Percentiles rank a stretch among this genome's conserved stretches.
Conservation (phyloP, 2,329 filamentous ascomycete species). For the Aspergillus sp. region DNA sequence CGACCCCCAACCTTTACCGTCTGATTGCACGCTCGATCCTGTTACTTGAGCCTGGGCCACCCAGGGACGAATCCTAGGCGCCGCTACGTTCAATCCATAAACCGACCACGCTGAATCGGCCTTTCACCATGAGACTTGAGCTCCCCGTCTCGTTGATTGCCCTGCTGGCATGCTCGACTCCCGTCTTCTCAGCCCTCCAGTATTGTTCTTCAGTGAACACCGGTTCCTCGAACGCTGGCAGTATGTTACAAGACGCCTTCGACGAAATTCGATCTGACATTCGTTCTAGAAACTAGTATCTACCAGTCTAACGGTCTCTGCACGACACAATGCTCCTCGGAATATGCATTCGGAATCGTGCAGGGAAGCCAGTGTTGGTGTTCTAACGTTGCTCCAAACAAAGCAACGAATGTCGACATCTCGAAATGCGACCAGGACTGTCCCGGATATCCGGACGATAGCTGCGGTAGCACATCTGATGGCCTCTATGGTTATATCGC, state of each 20-base stretch:
- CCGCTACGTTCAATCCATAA: too few species aligned
- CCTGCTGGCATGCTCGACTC: slow-evolving; percentile 24
- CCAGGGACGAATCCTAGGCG: too few species aligned
- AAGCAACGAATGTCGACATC: slow-evolving; percentile 26
- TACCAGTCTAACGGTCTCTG: slow-evolving; percentile 49
- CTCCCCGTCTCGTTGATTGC: slow-evolving; percentile 20
- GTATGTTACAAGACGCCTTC: slow-evolving; percentile 27
- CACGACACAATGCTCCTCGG: slow-evolving; percentile 32
- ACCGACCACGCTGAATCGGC: too few species aligned
- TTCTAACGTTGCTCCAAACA: slow-evolving; percentile 43
- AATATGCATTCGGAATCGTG: slow-evolving; percentile 47
- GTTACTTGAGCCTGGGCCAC: too few species aligned
- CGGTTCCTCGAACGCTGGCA: slow-evolving; percentile 33
- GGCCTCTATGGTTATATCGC: slow-evolving; percentile 45
- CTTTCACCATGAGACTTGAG: slow-evolving; percentile 20
- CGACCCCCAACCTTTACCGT: too few species aligned
- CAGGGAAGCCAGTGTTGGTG: slow-evolving; percentile 50
- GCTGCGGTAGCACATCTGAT: slow-evolving; percentile 40
- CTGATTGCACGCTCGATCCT: too few species aligned
- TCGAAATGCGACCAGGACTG: slow-evolving; percentile 40
- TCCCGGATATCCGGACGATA: slow-evolving; percentile 47
- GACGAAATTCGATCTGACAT: slow-evolving; percentile 3
- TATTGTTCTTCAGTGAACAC: slow-evolving; percentile 48
- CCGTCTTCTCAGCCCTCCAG: slow-evolving; percentile 24
- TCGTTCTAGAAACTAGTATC: slow-evolving; percentile 30